Evolutionary conservation across 192 early-diverging fungal genomes (phyloP).

Genomic region (Backusella macrospora): DNA sequence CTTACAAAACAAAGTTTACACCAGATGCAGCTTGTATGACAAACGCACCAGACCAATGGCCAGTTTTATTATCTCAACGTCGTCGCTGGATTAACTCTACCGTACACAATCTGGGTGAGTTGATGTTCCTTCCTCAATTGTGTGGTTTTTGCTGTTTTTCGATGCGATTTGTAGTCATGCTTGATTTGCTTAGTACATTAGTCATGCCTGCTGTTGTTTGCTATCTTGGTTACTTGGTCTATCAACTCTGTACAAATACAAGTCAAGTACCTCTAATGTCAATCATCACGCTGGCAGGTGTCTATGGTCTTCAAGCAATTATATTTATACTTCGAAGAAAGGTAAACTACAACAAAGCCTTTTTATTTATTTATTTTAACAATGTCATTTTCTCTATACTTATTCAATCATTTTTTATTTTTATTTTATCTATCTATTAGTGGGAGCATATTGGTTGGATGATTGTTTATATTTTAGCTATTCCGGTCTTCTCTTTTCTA

Average conservation of each 20-base stretch:
- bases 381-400: neutral
- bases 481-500: constrained; percentile 82
- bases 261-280: constrained; percentile 80
- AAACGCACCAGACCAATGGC: constrained; percentile 91
- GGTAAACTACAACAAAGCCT: constrained; percentile 1
- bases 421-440: constrained; percentile 33
- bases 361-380: neutral
- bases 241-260: constrained; percentile 58
- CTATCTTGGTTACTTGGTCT: constrained; percentile 87
- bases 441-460: constrained; percentile 84
- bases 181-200: constrained; percentile 91
- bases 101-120: constrained; percentile 96
- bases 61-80: constrained; percentile 93
- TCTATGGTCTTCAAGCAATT: constrained; percentile 89
- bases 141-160: constrained; percentile 98
- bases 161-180: constrained; percentile 94
- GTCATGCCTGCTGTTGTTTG: constrained; percentile 91
- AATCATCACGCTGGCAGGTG: constrained; percentile 80
- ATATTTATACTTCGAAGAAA: constrained; percentile 77
- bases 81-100: constrained; percentile 99
- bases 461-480: constrained; percentile 89
- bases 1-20: constrained; percentile 91
- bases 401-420: neutral
- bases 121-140: constrained; percentile 89
- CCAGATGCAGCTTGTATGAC: constrained; percentile 93